Base-by-base conservation (phyloP, 2,329 filamentous ascomycete species). In the Bipolaris victoriae region DNA sequence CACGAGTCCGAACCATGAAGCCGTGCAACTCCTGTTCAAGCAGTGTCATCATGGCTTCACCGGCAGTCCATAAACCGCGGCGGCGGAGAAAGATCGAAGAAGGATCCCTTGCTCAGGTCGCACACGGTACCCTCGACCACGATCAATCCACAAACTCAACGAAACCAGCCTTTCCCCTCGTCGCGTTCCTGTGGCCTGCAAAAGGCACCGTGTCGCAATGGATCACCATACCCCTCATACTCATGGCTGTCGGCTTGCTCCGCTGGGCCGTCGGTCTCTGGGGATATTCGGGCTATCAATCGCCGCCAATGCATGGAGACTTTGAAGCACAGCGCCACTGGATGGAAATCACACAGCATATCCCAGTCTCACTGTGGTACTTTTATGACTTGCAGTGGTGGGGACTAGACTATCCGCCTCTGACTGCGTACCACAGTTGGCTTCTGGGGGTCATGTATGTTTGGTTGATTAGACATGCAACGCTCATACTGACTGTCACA, bases 341-440 rank as follows among this genome's bases (percentile, higher is more conserved):
- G 95, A 97, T 99, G 93, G 95, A 99, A 73, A 83, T 99, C 64
- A 97, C 95, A 1, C 90, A 87, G 7, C 87, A 97, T 58, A 82
- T 99, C 1, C 95, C 95, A 13, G 83, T 96, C 36, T 95, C 92
- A 10, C 90, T 95, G 76, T 99, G 96, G 95, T 99, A 99, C 77
- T 97, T 96, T 73, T 92, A 99, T 76, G 93, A 99, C 74, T 82
- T 98, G 43, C 84, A 94, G 71, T 99, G 94, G 89, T 99, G 95
- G 95, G 96, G 96, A 0, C 84, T 99, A 65, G 95, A 99, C 79
- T 99, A 99, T 76, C 95, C 95, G 55, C 95, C 95, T 50, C 84
- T 99, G 78, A 99, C 95, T 51, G 96, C 95, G 49, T 99, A 99
- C 79, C 95, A 99, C 78, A 97, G 93, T 81, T 98, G 93, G 94